Base-by-base conservation (phyloP, 2,329 filamentous ascomycete genomes). In the Penicillium nordicum region DNA sequence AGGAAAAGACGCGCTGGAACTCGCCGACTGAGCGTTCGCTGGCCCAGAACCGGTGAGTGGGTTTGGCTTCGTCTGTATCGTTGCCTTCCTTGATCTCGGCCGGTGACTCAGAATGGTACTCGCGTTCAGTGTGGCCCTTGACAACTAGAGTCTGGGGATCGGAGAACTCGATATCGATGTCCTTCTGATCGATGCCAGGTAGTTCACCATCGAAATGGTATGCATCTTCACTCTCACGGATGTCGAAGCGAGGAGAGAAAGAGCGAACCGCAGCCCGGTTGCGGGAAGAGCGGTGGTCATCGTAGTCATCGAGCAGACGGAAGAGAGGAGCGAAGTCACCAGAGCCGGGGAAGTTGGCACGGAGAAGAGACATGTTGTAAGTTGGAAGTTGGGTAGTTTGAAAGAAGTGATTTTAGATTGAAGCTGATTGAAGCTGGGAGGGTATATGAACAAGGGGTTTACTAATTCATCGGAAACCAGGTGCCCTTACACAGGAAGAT, bases 1-100 rank as follows among this genome's bases (percentile, higher is more conserved):
- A 86, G 57, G 72, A 76, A 72, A 87, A 86, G 46, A 76, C 78
- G 64, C 84, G 79, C 57, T 81, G 78, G 74, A 87, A 87, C 52
- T 82, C 79, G 61, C 84, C 84, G 12, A 84, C 75, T 0, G 78
- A 79, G 63, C 84, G 82, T 71, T 87, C 84, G 51, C 75, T 79
- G 53, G 84, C 78, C 84, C 83, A 86, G 74, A 81, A 86, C 61
- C 78, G 80, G 48, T 76, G 69, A 43, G 68, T 55, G 38, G 74
- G 64, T 63, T 64, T 65, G 51, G 53, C 57, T 37, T 52, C 53
- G 10, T 63, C 62, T 23, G 57, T 52, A 25, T 70, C 30, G 40
- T 50, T 41, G 44, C 71, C 70, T 21, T 67, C 67, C 46, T 79
- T 77, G 30, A 80, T 78, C 58, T 82, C 78, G 49, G 82, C 79